phyloP scores from a whole-genome alignment of 257 asterid genomes.

The Primulina tabacum region DNA sequence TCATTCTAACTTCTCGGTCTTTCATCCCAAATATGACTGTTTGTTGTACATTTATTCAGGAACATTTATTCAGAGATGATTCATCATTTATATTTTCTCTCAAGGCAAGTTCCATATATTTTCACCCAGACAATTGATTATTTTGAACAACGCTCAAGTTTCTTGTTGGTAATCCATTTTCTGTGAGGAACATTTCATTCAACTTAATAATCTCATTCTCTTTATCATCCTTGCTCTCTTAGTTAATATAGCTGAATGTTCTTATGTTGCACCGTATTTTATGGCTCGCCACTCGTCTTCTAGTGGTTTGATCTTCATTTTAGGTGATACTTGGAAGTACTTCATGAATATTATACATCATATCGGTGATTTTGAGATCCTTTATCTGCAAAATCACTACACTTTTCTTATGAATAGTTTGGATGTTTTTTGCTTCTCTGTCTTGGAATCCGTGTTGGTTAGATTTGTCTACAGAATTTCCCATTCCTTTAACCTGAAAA shows the following conservation, averaged over 20 bases:
- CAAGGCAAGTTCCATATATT: constrained; percentile 51
- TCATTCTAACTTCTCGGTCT: constrained; percentile 6
- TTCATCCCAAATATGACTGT: constrained; percentile 22
- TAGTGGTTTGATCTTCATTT: not conserved
- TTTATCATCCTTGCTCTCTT: not conserved
- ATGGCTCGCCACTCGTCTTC: not conserved
- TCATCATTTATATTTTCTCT: constrained; percentile 76
- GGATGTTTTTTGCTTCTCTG: not conserved
- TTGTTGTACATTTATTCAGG: constrained; percentile 53
- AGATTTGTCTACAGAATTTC: not conserved
- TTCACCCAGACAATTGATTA: constrained; percentile 11
- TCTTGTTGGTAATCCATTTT: not conserved
- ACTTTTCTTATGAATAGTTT: not conserved
- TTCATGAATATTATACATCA: no score
- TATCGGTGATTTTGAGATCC: not conserved
- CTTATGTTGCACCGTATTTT: not conserved
- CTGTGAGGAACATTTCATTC: not conserved
- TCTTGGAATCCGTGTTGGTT: not conserved
- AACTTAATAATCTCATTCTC: constrained; percentile 14
- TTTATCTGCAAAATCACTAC: not conserved
- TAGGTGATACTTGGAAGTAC: no score
- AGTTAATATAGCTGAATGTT: constrained; percentile 14
- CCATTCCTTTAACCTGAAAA: not conserved
- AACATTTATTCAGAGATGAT: constrained; percentile 84
- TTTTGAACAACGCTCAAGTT: constrained; percentile 19